These are phyloP conservation scores for Amylostereum areolatum DNA, from an alignment of 1,284 basidiomycete genomes.

Conservation along the genomic window DNA sequence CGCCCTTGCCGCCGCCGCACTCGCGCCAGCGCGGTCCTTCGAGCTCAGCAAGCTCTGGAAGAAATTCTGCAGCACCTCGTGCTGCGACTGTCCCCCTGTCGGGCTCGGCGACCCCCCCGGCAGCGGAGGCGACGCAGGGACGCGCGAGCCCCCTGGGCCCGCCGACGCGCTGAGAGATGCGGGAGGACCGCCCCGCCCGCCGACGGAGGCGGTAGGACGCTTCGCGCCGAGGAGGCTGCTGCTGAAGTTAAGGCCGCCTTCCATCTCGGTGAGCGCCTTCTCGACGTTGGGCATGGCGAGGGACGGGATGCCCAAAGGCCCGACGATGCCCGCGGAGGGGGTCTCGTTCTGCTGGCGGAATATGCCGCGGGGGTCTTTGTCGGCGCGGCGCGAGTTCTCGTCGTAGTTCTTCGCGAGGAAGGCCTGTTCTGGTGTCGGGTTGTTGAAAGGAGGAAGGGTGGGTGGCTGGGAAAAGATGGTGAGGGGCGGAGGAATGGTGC, in stretches of 20 bases:
- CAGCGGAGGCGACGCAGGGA: constrained; percentile 32
- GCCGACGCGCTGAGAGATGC: constrained; percentile 13
- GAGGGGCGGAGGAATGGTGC: background rate
- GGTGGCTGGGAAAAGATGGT: constrained; percentile 38
- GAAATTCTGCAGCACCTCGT: constrained; percentile 82
- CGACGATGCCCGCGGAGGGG: constrained; percentile 68
- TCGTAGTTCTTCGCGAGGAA: constrained; percentile 89
- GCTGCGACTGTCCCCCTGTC: constrained; percentile 57
- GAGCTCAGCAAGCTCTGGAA: constrained; percentile 76
- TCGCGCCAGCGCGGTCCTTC: constrained; percentile 44
- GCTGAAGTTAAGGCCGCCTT: constrained; percentile 40
- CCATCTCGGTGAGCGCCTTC: constrained; percentile 81
- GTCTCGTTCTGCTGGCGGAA: constrained; percentile 71
- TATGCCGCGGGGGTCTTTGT: constrained; percentile 81
- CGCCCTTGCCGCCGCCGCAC: constrained; percentile 14
- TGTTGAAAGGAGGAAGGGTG: constrained; percentile 69
- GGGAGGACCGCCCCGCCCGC: constrained; percentile 18
- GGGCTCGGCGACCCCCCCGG: constrained; percentile 39
- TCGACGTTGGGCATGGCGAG: constrained; percentile 84
- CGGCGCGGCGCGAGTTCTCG: constrained; percentile 81
- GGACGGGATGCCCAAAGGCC: constrained; percentile 80
- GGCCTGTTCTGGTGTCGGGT: constrained; percentile 75
- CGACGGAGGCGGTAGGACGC: constrained; percentile 17
- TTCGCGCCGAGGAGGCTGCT: constrained; percentile 15
- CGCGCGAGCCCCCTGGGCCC: constrained; percentile 11